Conservation (phyloP, 139 green algal species). For the Micromonas pusilla region DNA sequence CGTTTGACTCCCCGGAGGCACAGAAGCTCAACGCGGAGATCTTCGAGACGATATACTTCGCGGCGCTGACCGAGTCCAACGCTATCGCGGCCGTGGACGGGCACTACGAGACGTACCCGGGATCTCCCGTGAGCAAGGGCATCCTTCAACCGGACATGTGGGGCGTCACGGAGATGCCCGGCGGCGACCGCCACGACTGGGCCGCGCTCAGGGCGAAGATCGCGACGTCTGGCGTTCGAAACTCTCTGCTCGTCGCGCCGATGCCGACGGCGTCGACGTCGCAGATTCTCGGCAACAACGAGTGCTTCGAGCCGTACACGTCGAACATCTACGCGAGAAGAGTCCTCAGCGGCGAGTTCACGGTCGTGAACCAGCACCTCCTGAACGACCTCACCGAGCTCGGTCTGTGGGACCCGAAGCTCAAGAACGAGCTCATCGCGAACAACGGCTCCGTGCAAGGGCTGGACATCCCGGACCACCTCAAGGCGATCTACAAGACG, state of each 20-base stretch:
- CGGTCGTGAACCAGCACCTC: constrained; percentile 97
- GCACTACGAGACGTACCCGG: constrained; percentile 79
- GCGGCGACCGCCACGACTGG: constrained; percentile 75
- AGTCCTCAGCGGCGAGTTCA: constrained; percentile 91
- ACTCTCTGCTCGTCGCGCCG: constrained; percentile 92
- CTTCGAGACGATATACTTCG: constrained; percentile 96
- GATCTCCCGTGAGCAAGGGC: constrained; percentile 45
- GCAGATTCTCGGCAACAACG: constrained; percentile 92
- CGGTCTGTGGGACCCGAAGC: constrained; percentile 74
- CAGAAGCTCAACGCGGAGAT: constrained; percentile 83
- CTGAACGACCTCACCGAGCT: constrained; percentile 83
- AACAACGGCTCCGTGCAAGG: constrained; percentile 64
- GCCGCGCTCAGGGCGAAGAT: constrained; percentile 63
- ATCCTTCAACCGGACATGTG: constrained; percentile 85
- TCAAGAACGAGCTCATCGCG: constrained; percentile 95
- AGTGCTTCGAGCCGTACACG: constrained; percentile 98
- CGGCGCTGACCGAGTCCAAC: constrained; percentile 67
- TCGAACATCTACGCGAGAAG: constrained; percentile 97
- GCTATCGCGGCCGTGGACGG: constrained; percentile 71
- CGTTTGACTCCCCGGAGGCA: constrained; percentile 83
- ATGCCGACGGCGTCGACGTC: constrained; percentile 96
- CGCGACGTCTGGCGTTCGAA: constrained; percentile 77
- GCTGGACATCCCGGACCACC: constrained; percentile 70
- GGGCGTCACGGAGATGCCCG: constrained; percentile 57
- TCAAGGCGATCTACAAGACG: constrained; percentile 97